Conservation (phyloP, 371 early-diverging fungal species). For the Circinella umbellata region DNA sequence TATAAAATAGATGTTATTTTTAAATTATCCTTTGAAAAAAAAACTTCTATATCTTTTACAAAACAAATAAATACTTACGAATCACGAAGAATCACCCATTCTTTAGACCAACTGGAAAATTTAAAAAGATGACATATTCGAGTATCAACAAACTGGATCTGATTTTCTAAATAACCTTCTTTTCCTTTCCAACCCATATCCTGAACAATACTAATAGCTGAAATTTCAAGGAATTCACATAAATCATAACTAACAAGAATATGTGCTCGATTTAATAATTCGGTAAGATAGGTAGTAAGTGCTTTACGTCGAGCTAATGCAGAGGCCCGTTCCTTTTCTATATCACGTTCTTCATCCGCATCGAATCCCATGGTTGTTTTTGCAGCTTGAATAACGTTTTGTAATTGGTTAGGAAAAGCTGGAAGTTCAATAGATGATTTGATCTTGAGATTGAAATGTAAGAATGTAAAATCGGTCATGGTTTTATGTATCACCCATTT, state of each 20-base stretch:
- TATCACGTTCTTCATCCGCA: slow-evolving; percentile 19
- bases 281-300: slow-evolving; percentile 67
- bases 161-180: slow-evolving; percentile 75
- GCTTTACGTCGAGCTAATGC: slow-evolving; percentile 64
- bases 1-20: no score
- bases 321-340: slow-evolving; percentile 33
- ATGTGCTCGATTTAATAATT: slow-evolving; percentile 60
- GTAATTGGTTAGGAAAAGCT: slow-evolving; percentile 49
- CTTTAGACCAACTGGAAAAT: slow-evolving; percentile 55
- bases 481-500: slow-evolving; percentile 78
- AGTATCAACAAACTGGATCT: slow-evolving; percentile 50
- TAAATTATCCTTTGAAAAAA: no score
- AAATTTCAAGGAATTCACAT: slow-evolving; percentile 82
- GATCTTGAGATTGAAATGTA: slow-evolving; percentile 69
- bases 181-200: slow-evolving; percentile 90
- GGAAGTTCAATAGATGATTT: slow-evolving; percentile 45
- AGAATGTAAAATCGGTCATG: slow-evolving; percentile 68
- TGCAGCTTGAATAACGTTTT: slow-evolving; percentile 46
- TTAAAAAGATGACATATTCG: slow-evolving; percentile 43
- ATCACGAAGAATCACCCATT: slow-evolving; percentile 81
- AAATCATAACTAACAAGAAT: slow-evolving; percentile 70
- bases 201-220: slow-evolving; percentile 71
- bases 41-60: no score
- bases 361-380: slow-evolving; percentile 27
- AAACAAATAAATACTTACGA: slow-evolving; percentile 50